phyloP scores from a whole-genome alignment of 306 rosid genomes.

The Pachyrhizus erosus region DNA sequence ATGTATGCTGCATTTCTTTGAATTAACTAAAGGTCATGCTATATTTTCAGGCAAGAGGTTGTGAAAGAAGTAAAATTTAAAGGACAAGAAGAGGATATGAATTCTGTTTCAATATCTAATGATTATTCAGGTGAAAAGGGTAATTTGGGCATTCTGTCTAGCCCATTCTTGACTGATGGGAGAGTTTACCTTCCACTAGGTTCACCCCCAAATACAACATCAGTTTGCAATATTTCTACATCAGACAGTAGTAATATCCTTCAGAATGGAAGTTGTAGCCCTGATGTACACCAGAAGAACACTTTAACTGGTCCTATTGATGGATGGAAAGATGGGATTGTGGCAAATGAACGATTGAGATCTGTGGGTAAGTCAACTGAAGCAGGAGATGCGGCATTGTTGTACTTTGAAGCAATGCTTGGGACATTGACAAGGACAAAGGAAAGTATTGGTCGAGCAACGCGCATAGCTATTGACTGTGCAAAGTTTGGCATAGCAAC shows the following conservation, averaged over 20 bases:
- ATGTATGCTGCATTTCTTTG: slow-evolving; percentile 32
- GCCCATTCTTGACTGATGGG: slow-evolving; percentile 70
- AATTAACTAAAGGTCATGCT: slow-evolving; percentile 27
- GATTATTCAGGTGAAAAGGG: slow-evolving; percentile 59
- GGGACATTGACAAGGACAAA: slow-evolving; percentile 90
- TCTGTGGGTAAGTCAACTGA: slow-evolving; percentile 68
- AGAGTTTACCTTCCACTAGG: slow-evolving; percentile 62
- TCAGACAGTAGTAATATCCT: slow-evolving; percentile 76
- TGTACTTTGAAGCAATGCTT: slow-evolving; percentile 86
- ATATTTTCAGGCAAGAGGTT: slow-evolving; percentile 59
- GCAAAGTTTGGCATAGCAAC: slow-evolving; percentile 83
- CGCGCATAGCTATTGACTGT: slow-evolving; percentile 94
- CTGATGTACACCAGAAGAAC: slow-evolving; percentile 72
- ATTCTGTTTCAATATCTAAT: slow-evolving; percentile 59
- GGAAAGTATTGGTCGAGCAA: slow-evolving; percentile 95
- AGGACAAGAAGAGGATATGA: slow-evolving; percentile 50
- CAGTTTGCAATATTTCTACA: slow-evolving; percentile 66
- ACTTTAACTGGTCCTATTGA: slow-evolving; percentile 51
- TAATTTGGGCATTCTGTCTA: slow-evolving; percentile 57
- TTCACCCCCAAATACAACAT: slow-evolving; percentile 67
- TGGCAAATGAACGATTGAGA: slow-evolving; percentile 56
- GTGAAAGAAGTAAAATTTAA: slow-evolving; percentile 52
- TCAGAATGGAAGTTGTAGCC: slow-evolving; percentile 86
- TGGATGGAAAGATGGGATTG: slow-evolving; percentile 62
- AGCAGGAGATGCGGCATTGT: slow-evolving; percentile 68